phyloP scores from a whole-genome alignment of 345 rosid genomes.

The Euphorbia pulcherrima region DNA sequence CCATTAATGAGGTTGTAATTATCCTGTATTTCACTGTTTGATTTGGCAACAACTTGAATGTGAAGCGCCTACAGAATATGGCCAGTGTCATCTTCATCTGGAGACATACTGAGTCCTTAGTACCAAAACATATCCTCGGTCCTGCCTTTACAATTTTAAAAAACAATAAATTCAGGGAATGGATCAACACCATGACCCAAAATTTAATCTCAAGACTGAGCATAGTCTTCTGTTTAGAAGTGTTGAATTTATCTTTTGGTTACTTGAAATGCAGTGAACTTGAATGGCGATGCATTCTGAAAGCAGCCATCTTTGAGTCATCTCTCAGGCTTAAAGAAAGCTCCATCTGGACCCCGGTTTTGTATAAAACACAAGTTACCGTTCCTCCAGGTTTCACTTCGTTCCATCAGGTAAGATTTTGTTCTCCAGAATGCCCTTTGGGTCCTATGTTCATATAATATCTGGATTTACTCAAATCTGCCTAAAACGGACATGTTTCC shows the following conservation, averaged over 20 bases:
- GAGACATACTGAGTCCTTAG: constrained; percentile 95
- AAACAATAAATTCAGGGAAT: not conserved
- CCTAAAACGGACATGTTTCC: not conserved
- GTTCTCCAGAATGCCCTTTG: constrained; percentile 74
- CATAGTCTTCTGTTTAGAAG: not conserved
- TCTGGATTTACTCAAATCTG: constrained; percentile 1
- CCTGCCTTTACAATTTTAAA: constrained; percentile 55
- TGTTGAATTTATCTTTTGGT: constrained; percentile 6
- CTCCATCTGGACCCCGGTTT: constrained; percentile 90
- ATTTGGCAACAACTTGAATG: constrained; percentile 60
- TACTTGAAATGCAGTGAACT: constrained; percentile 95
- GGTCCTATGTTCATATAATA: constrained; percentile 46
- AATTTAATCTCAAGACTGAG: not conserved
- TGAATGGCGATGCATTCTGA: constrained; percentile 88
- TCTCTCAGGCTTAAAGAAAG: constrained; percentile 76
- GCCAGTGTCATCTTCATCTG: constrained; percentile 96
- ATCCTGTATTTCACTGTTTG: constrained; percentile 86
- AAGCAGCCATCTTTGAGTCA: constrained; percentile 89
- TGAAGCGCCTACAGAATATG: constrained; percentile 68
- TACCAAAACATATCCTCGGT: constrained; percentile 87
- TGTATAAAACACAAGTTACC: constrained; percentile 97
- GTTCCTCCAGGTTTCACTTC: constrained; percentile 90
- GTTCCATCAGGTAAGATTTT: constrained; percentile 90
- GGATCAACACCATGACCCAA: not conserved
- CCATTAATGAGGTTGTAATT: constrained; percentile 92